Evolutionary conservation across 805 yeast species (phyloP).

Genomic region (Metschnikowia orientalis): DNA sequence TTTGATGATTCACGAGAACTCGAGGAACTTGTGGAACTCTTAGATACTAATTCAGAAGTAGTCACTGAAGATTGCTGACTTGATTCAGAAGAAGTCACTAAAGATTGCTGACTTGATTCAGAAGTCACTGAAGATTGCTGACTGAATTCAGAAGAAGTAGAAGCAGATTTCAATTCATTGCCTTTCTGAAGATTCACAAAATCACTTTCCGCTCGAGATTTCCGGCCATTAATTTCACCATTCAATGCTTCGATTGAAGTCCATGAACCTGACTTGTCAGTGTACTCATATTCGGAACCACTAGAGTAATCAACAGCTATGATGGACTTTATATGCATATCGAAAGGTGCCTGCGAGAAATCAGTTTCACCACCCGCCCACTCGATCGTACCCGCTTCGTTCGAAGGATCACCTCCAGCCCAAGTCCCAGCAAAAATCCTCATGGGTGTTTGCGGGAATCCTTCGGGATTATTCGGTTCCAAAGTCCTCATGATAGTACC

Average conservation of each 20-base stretch:
- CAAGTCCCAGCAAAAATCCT: constrained; percentile 35
- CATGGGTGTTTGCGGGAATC: constrained; percentile 94
- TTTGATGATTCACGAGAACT: too few species aligned
- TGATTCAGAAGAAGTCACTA: too few species aligned
- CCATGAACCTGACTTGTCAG: constrained; percentile 37
- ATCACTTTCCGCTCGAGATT: constrained; percentile 8
- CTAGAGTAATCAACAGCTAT: constrained; percentile 43
- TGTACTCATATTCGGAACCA: constrained; percentile 39
- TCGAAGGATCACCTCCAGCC: constrained; percentile 46
- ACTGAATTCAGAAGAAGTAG: constrained; percentile 1
- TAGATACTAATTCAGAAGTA: too few species aligned
- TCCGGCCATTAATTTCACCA: constrained; percentile 29
- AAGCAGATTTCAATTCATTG: constrained; percentile 1
- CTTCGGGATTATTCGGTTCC: constrained; percentile 46
- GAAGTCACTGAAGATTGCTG: neutral
- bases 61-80: neutral
- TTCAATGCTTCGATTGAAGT: constrained; percentile 34
- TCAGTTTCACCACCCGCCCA: constrained; percentile 26
- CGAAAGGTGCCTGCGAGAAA: constrained; percentile 21
- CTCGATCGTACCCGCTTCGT: constrained; percentile 21
- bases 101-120: neutral
- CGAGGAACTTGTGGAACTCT: too few species aligned
- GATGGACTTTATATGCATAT: constrained; percentile 20
- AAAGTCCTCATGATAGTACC: constrained; percentile 66
- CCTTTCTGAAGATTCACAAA: constrained; percentile 7